A percentile compares a stretch with the other conserved stretches of the same genome.
phyloP scores from a whole-genome alignment of 2,329 filamentous ascomycete genomes.

The Pseudogymnoascus pannorum region DNA sequence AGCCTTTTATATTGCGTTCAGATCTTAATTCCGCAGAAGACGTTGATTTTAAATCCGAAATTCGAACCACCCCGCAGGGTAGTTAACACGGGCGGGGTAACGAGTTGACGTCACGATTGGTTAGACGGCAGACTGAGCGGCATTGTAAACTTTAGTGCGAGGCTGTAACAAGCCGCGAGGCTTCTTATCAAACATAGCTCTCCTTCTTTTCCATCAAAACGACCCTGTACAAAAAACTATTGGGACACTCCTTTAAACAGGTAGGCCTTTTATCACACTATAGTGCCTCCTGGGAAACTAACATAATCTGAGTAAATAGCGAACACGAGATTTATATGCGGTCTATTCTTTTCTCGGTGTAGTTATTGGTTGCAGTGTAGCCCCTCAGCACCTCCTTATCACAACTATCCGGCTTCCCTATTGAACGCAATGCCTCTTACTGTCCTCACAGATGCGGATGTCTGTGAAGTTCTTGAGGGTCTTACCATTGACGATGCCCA shows the following conservation, averaged over 20 bases:
- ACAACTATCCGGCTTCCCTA: neutral
- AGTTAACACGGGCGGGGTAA: neutral
- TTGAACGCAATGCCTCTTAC: slow-evolving; percentile 45
- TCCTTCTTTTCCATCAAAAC: neutral
- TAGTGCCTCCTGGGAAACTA: neutral
- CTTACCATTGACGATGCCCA: slow-evolving; percentile 47
- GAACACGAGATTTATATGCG: neutral
- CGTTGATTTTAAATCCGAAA: neutral
- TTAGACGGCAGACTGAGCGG: neutral
- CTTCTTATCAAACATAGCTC: slow-evolving; percentile 3
- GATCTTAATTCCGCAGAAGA: neutral
- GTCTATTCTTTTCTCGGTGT: too few relatives aligned
- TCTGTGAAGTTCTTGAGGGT: slow-evolving; percentile 46
- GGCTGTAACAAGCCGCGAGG: neutral
- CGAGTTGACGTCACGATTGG: slow-evolving; percentile 3
- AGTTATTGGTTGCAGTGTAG: neutral
- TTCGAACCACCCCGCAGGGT: neutral
- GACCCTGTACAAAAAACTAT: neutral
- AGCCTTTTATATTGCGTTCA: neutral
- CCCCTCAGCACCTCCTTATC: neutral
- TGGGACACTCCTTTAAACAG: neutral
- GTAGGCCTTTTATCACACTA: neutral
- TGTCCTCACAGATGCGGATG: slow-evolving; percentile 50
- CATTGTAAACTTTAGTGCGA: slow-evolving; percentile 4
- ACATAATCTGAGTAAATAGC: neutral